These are phyloP conservation scores for Globisporangium irregulare DNA, from an alignment of 352 stramenopile species.

Conservation along the genomic window DNA sequence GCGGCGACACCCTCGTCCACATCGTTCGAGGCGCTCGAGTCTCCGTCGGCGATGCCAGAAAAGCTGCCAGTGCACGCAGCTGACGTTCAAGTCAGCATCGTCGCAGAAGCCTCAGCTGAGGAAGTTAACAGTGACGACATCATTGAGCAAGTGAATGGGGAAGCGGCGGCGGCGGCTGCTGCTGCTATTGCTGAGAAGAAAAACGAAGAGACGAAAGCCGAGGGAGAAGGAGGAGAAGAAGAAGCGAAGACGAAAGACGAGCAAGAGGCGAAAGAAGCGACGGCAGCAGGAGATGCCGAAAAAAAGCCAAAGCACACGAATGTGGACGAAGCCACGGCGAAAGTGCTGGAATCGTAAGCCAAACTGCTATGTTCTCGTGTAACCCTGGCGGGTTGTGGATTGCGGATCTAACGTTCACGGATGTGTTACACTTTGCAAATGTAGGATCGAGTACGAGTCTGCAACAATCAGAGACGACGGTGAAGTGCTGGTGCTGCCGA, in stretches of 20 bases:
- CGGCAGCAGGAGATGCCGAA: constrained; percentile 16
- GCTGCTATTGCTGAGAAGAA: background rate
- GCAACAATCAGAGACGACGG: constrained; percentile 64
- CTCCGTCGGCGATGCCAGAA: constrained; percentile 1
- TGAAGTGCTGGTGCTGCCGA: constrained; percentile 71
- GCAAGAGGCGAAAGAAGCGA: constrained; percentile 43
- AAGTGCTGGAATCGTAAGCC: constrained; percentile 58
- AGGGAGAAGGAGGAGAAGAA: constrained; percentile 1
- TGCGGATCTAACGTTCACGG: background rate
- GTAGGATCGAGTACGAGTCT: constrained; percentile 51
- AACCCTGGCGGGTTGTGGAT: background rate
- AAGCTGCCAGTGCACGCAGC: background rate
- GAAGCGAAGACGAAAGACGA: constrained; percentile 7
- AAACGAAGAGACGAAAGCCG: background rate
- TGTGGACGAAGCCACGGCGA: constrained; percentile 53
- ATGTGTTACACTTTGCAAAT: background rate
- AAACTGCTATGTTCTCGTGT: background rate
- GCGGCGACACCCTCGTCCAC: constrained; percentile 17
- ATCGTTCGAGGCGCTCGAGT: constrained; percentile 13
- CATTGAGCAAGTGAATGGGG: constrained; percentile 13
- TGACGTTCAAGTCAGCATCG: background rate
- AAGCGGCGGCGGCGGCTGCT: background rate
- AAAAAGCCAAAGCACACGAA: constrained; percentile 45
- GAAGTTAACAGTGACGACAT: constrained; percentile 18
- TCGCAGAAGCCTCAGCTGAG: background rate